Base-by-base conservation (phyloP, 345 rosid species). In the Eucalyptus sideroxylon region DNA sequence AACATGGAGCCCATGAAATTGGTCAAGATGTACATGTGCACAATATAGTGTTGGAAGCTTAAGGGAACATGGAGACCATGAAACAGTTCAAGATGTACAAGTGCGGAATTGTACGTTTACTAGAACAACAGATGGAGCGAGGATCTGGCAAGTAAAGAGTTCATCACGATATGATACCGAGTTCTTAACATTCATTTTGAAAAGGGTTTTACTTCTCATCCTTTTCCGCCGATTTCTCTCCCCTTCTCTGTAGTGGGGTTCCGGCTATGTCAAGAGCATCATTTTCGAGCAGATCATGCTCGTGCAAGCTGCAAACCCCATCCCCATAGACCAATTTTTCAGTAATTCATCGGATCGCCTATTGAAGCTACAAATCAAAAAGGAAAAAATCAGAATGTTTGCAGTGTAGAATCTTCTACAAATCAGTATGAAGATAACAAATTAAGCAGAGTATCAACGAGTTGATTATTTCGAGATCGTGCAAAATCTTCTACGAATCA, bases 131-230 rank as follows among this genome's bases (percentile, higher is more conserved):
- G 42, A 87, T 37, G 93, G 92, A 53, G 92, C 80, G 4, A 92
- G 93, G 69, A 90, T 91, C 92, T 90, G 91, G 91, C 50, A 90
- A 89, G 92, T 86, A 24, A 45, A 31, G 19, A 1, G 80, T 9
- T 67, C 6, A n/a, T 67, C 80, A 67, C 7, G 26, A 13, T 50
- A 47, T 30, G 86, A 23, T 30, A 40, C 16, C 9, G 16, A 50
- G 0, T 50, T 23, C 37, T 40, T 14, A 34, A 53, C 7, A 69
- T 34, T 16, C n/a, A 69, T 34, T 11, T 40, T n/a, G 30, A 5
- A 21, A 49, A 72, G 14, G 5, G 77, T 49, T 45, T 6, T 86
- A 8, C 81, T 80, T 10, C 30, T 8, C 44, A 69, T 69, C 42
- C 81, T 69, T 69, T 31, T 8, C 80, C 11, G 11, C 40, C 11